Base-by-base conservation (phyloP, 2,329 filamentous ascomycete genomes). In the Fusarium siculi region DNA sequence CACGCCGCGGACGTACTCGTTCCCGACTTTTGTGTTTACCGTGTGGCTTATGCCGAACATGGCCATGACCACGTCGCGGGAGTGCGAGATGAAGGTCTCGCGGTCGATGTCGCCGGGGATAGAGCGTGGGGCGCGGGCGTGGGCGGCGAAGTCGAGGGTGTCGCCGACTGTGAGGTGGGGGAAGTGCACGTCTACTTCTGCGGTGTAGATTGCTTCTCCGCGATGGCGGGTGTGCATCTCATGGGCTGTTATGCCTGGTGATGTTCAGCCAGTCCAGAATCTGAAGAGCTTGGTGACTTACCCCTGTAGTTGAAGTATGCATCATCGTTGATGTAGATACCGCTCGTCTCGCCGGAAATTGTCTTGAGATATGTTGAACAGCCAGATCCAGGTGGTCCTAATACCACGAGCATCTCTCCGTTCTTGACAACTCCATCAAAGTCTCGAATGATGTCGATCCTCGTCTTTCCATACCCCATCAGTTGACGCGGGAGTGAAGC, bases 321-420 rank as follows among this genome's bases (percentile, higher is more conserved):
- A 34, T 86, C 83, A 9, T 91, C 83, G 55, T 93, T 91, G 16
- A 96, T 85, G 74, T 88, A 89, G 67, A 96, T 91, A 37, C 94
- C 93, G 73, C 93, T 91, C 2, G 92, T 93, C 82, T 96, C 93
- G 61, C 93, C 93, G 4, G 93, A 89, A 69, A 96, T 89, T 0
- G 93, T 93, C 83, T 96, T 96, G 60, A 96, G 84, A 74, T 96
- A 91, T 3, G 94, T 96, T 18, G 92, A 93, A 79, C 94, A 97
- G 49, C 92, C 92, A 12, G 87, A 85, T 21, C 88, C 88, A 15
- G 92, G 92, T 53, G 91, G 91, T 6, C 92, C 92, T 16, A 94
- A 84, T 4, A 93, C 92, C 9, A 93, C 89, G 25, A 93, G 80
- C 90, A 93, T 92, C 83, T 93, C 92, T 23, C 92, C 92, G 60